phyloP scores from a whole-genome alignment of 495 filamentous ascomycete species.

The Neurospora africana region DNA sequence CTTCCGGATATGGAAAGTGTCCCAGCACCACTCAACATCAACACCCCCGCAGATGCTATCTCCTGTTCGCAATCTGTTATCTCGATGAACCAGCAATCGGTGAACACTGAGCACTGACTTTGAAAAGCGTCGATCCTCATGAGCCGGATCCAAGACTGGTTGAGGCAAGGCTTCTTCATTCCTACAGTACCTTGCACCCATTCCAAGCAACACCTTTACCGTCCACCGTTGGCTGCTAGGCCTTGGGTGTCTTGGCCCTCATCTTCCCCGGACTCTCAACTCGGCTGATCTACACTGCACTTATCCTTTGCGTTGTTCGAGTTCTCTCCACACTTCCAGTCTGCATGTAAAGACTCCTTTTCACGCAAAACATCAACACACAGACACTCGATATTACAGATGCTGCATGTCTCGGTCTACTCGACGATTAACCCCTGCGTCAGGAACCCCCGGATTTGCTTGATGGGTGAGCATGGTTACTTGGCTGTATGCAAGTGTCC shows the following conservation, averaged over 20 bases:
- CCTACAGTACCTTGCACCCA: neutral
- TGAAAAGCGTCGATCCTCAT: neutral
- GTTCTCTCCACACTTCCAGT: neutral
- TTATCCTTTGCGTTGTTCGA: neutral
- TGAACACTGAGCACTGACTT: neutral
- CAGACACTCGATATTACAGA: neutral
- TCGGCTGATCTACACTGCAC: neutral
- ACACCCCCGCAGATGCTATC: neutral
- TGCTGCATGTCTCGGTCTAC: neutral
- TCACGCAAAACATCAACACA: neutral
- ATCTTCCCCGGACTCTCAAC: neutral
- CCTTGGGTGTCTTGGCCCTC: neutral
- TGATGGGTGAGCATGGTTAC: neutral
- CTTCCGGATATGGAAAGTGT: neutral
- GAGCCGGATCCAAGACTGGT: neutral
- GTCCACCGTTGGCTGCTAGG: neutral
- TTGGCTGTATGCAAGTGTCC: neutral
- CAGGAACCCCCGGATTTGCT: neutral
- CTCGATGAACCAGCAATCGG: neutral
- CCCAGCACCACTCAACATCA: neutral
- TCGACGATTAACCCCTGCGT: neutral
- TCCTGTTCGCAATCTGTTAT: neutral
- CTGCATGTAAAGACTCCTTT: neutral
- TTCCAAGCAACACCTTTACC: neutral
- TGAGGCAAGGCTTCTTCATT: neutral